Conservation (phyloP, 805 yeast species). For the Metschnikowia kunwiensis region DNA sequence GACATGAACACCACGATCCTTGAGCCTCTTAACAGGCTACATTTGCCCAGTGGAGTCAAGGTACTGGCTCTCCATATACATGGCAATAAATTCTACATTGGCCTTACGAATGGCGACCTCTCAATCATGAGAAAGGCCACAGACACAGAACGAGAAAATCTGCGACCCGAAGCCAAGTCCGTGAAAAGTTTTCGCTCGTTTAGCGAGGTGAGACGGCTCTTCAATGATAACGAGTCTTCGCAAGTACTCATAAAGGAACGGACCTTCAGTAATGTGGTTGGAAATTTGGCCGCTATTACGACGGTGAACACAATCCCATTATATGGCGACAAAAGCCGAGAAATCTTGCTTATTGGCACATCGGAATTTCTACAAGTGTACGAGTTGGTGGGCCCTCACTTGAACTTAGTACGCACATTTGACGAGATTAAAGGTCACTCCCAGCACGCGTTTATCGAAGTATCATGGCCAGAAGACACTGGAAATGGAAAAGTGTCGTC, state of each 20-base stretch:
- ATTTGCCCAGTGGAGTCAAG: slow-evolving; percentile 22
- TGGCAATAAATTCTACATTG: slow-evolving; percentile 26
- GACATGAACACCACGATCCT: slow-evolving; percentile 38
- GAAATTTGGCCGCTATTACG: slow-evolving; percentile 20
- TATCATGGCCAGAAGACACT: slow-evolving; percentile 1
- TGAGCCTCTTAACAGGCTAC: slow-evolving; percentile 35
- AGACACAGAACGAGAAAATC: slow-evolving; percentile 10
- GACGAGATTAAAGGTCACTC: slow-evolving; percentile 20
- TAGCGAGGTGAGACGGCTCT: slow-evolving; percentile 23
- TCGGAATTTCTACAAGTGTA: slow-evolving; percentile 25
- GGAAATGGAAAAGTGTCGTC: neutral
- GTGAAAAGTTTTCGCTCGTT: slow-evolving; percentile 23
- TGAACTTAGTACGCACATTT: slow-evolving; percentile 30
- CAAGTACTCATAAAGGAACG: slow-evolving; percentile 20
- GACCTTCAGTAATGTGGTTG: slow-evolving; percentile 22
- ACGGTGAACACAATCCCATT: slow-evolving; percentile 17
- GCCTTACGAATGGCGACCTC: slow-evolving; percentile 37
- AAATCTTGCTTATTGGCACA: slow-evolving; percentile 26
- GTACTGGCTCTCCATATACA: slow-evolving; percentile 25
- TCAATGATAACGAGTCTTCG: slow-evolving; percentile 20
- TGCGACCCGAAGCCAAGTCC: slow-evolving; percentile 12
- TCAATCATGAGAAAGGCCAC: slow-evolving; percentile 22
- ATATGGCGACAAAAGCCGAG: slow-evolving; percentile 20
- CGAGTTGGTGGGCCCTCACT: slow-evolving; percentile 32
- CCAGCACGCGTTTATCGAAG: neutral